phyloP scores from a whole-genome alignment of 352 stramenopile species.

The Phytophthora gonapodyides region DNA sequence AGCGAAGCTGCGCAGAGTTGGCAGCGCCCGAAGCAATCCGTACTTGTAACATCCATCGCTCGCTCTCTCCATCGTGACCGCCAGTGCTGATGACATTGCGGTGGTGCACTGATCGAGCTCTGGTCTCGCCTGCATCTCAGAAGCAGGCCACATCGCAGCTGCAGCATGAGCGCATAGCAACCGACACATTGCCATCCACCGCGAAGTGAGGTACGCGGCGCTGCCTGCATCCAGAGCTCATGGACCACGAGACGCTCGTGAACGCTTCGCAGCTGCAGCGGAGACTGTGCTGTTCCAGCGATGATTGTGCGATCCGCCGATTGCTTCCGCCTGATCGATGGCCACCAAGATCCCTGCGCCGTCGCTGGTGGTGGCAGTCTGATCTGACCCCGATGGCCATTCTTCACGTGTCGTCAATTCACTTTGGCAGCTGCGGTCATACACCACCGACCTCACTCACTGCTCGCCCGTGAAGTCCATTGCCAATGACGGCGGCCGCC shows the following conservation, averaged over 20 bases:
- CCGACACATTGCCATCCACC: neutral
- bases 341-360: neutral
- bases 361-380: neutral
- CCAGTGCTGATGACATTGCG: neutral
- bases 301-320: neutral
- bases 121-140: neutral
- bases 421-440: slow-evolving; percentile 10
- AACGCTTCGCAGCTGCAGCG: slow-evolving; percentile 12
- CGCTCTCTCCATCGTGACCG: too few relatives aligned
- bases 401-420: slow-evolving; percentile 8
- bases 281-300: neutral
- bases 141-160: neutral
- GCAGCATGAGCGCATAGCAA: slow-evolving; percentile 1
- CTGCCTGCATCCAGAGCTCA: neutral
- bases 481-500: neutral
- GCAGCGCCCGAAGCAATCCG: too few relatives aligned
- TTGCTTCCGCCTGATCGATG: slow-evolving; percentile 1
- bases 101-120: neutral
- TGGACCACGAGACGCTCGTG: neutral
- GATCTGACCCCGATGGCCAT: neutral
- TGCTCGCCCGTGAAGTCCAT: neutral
- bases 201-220: too few relatives aligned
- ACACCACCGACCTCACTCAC: slow-evolving; percentile 7
- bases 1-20: too few relatives aligned
- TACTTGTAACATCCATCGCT: too few relatives aligned